Conservation (phyloP, 129 eudicot species). For the Arctium minus region DNA sequence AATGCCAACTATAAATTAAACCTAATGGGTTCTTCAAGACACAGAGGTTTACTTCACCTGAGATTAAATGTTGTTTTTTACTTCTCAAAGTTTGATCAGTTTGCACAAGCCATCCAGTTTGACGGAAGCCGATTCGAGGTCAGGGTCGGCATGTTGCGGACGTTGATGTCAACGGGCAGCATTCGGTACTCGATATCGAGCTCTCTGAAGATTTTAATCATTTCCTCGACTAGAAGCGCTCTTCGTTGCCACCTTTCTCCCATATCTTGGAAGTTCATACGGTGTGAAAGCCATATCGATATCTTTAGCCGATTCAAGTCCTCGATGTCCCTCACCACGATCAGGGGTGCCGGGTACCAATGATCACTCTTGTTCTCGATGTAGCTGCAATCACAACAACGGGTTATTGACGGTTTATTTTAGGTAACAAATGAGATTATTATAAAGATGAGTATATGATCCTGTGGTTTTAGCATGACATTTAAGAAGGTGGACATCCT, state of each 20-base stretch:
- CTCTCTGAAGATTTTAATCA: slow-evolving; percentile 60
- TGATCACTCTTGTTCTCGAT: slow-evolving; percentile 63
- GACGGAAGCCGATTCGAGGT: slow-evolving; percentile 62
- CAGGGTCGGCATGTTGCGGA: slow-evolving; percentile 58
- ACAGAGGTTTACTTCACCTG: not conserved
- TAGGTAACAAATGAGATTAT: too few relatives aligned
- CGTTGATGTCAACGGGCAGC: slow-evolving; percentile 67
- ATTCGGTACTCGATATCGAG: slow-evolving; percentile 69
- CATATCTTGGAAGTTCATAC: slow-evolving; percentile 73
- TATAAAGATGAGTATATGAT: too few relatives aligned
- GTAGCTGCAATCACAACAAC: slow-evolving; percentile 35
- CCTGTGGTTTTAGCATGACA: too few relatives aligned
- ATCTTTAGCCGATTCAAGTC: slow-evolving; percentile 68
- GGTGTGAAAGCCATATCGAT: slow-evolving; percentile 71
- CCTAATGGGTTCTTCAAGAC: not conserved
- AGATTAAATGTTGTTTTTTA: not conserved
- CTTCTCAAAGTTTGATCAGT: slow-evolving; percentile 12
- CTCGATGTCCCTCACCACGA: slow-evolving; percentile 65
- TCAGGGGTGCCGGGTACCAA: slow-evolving; percentile 63
- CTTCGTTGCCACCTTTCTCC: slow-evolving; percentile 66
- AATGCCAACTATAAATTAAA: not conserved
- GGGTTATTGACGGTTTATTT: not conserved
- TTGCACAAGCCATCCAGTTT: slow-evolving; percentile 53
- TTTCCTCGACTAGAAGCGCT: slow-evolving; percentile 60
- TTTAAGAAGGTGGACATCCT: too few relatives aligned